Evolutionary conservation across 2,329 filamentous ascomycete genomes (phyloP).

Genomic region (Mycosphaerella arachidis): DNA sequence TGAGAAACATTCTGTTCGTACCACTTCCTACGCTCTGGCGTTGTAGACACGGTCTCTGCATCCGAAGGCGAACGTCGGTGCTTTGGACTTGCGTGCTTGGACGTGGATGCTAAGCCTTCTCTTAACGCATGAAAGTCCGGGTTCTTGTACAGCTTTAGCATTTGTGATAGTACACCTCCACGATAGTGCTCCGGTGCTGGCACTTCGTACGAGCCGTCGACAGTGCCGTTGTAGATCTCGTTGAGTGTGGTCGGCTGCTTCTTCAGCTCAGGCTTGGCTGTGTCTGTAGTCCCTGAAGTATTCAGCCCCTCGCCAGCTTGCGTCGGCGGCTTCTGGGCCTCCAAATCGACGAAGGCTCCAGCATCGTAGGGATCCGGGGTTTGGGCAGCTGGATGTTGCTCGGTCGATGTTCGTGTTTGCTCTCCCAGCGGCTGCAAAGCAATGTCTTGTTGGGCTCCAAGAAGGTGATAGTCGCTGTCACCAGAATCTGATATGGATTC

Average conservation of each 20-base stretch:
- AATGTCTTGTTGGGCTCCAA: constrained; percentile 4
- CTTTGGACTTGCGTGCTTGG: constrained; percentile 28
- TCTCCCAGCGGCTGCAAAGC: constrained; percentile 1
- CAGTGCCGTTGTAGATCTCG: constrained; percentile 9
- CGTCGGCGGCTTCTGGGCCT: neutral
- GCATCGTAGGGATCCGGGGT: neutral
- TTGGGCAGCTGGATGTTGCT: neutral
- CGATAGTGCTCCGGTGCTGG: constrained; percentile 64
- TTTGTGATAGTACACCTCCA: constrained; percentile 65
- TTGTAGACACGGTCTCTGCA: constrained; percentile 19
- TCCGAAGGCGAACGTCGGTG: constrained; percentile 38
- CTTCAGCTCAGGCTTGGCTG: neutral
- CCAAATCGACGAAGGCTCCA: neutral
- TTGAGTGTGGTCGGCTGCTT: constrained; percentile 5
- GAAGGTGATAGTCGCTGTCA: constrained; percentile 10
- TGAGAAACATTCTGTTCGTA: constrained; percentile 13
- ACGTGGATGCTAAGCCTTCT: constrained; percentile 12
- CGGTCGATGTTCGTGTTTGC: neutral
- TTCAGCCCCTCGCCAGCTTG: neutral
- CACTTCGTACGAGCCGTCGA: constrained; percentile 49
- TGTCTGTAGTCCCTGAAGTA: neutral
- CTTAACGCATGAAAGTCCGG: constrained; percentile 2
- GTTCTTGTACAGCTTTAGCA: constrained; percentile 64
- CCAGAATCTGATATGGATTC: constrained; percentile 4
- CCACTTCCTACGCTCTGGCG: constrained; percentile 20